Base-by-base conservation (phyloP, 2,329 filamentous ascomycete species). In the Sclerotinia glacialis region DNA sequence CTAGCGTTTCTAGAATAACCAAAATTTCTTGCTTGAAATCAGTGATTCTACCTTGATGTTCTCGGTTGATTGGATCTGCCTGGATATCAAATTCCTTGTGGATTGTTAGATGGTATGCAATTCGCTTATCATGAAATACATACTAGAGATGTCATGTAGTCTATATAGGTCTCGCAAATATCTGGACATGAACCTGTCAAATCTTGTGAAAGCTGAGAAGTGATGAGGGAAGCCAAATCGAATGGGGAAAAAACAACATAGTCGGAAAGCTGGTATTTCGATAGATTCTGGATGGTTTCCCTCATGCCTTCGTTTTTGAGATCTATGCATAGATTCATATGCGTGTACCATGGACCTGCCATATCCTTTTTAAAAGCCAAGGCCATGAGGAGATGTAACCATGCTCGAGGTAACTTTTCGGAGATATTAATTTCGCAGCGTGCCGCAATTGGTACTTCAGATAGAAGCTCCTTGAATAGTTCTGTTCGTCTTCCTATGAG, bases 1-100 rank as follows among this genome's bases (percentile, higher is more conserved):
- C 56, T n/a, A 73, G 55, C 8, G 71, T 73, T 40, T 71, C 69
- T 1, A 50, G 59, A 31, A 72, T 69, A 18, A 71, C 67, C 18
- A 68, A 68, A 37, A 72, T 71, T 47, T 73, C 71, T 62, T 73
- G 71, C 40, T 71, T 70, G 16, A 73, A 52, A 18, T 55, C 69
- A 18, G 67, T 66, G 34, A 73, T 68, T 60, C 64, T 60, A 42
- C 71, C 68, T 67, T 72, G 71, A 49, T 73, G 71, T 23, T 64
- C 67, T 34, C 71, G 65, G 44, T 70, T 69, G 11, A 73, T 54
- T 37, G 71, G 71, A 31, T 69, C 68, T 31, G 66, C 63, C 44
- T 70, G 68, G 23, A 72, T 69, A 8, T 67, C 67, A 42, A 60
- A 66, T 71, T 72, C 68, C 70, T 71, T 11, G 42, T 60, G 14